Percentiles rank a stretch among this genome's conserved stretches.
Conservation (phyloP, 2,329 filamentous ascomycete species). For the Byssoonygena ceratinophila region DNA sequence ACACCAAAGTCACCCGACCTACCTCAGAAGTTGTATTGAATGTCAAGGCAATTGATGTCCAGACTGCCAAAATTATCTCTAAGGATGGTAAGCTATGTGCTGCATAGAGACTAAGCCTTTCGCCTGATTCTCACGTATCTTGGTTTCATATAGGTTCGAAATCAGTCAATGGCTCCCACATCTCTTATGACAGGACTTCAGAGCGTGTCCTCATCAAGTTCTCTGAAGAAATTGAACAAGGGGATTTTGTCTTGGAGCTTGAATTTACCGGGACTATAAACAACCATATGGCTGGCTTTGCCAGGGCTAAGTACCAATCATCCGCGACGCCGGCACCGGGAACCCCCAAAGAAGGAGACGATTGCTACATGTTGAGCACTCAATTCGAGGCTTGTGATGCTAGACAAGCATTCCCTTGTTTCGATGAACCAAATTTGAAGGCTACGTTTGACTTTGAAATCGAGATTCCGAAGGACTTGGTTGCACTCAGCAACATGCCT, state of each 20-base stretch:
- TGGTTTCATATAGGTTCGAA: constrained; percentile 8
- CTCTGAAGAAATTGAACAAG: constrained; percentile 55
- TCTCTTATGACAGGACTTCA: constrained; percentile 70
- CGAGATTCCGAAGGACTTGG: constrained; percentile 78
- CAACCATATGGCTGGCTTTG: constrained; percentile 87
- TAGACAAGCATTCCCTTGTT: constrained; percentile 89
- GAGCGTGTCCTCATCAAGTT: constrained; percentile 77
- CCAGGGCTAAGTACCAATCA: constrained; percentile 87
- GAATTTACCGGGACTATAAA: constrained; percentile 75
- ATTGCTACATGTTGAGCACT: constrained; percentile 73
- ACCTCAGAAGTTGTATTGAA: constrained; percentile 76
- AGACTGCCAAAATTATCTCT: constrained; percentile 41
- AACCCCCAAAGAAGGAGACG: constrained; percentile 60
- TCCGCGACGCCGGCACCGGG: constrained; percentile 58
- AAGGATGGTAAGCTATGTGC: constrained; percentile 24
- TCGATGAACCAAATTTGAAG: constrained; percentile 95
- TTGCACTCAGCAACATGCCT: constrained; percentile 92
- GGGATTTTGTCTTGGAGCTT: constrained; percentile 59
- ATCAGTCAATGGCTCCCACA: constrained; percentile 47
- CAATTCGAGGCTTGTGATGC: constrained; percentile 97
- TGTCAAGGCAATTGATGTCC: constrained; percentile 69
- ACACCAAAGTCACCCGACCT: constrained; percentile 58
- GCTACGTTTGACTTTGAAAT: constrained; percentile 90
- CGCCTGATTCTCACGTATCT: constrained; percentile 1
- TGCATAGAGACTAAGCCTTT: not conserved